A percentile compares a stretch with the other conserved stretches of the same genome.
Evolutionary conservation across 495 filamentous ascomycete genomes (phyloP).

Genomic region (Aspergillus baeticus): DNA sequence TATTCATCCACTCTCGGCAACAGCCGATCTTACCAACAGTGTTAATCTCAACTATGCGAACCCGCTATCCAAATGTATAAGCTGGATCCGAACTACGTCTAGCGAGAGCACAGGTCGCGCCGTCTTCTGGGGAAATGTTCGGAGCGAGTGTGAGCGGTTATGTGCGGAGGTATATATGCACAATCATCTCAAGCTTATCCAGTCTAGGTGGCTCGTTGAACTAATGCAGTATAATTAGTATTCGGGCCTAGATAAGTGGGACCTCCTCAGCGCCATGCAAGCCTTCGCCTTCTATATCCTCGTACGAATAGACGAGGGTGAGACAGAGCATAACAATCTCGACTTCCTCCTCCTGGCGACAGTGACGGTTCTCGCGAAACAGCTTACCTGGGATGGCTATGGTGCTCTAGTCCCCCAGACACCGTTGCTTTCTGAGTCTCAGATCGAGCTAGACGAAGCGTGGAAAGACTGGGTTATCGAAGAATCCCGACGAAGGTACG

Average conservation of each 20-base stretch:
- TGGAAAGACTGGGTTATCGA: constrained; percentile 36
- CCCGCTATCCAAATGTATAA: background rate
- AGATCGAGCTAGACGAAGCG: background rate
- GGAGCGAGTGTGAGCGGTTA: constrained; percentile 43
- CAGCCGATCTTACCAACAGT: background rate
- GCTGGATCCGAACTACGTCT: background rate
- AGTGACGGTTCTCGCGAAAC: constrained; percentile 21
- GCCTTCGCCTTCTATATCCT: constrained; percentile 43
- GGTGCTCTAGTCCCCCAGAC: too few species aligned
- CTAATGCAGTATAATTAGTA: constrained; percentile 14
- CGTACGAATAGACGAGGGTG: constrained; percentile 41
- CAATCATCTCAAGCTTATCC: constrained; percentile 10
- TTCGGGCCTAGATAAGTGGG: constrained; percentile 32
- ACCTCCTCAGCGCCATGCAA: constrained; percentile 43
- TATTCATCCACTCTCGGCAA: constrained; percentile 12
- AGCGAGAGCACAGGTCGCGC: constrained; percentile 21
- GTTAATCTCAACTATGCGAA: background rate
- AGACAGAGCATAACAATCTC: constrained; percentile 34
- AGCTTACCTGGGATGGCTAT: background rate
- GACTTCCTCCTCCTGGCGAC: constrained; percentile 36
- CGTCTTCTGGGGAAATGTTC: constrained; percentile 46
- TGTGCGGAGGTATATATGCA: constrained; percentile 39
- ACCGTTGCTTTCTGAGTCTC: too few species aligned
- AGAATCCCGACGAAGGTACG: constrained; percentile 25
- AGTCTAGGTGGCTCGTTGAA: too few species aligned